phyloP scores from a whole-genome alignment of 495 filamentous ascomycete species.

The Penicillium pancosmium region DNA sequence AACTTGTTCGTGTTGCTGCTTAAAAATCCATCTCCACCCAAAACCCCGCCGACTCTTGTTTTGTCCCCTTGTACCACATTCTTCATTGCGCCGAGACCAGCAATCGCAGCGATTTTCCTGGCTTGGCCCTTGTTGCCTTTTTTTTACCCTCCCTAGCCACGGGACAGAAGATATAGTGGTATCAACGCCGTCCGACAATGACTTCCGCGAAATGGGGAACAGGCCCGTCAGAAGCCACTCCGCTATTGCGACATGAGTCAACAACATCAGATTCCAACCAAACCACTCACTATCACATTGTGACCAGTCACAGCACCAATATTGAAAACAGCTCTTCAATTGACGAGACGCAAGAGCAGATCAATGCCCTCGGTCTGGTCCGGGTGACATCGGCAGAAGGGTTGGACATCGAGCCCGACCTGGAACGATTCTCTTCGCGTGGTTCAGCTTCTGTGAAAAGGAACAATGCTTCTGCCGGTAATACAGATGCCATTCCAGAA shows the following conservation, averaged over 20 bases:
- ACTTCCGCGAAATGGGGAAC: not conserved
- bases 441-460: conserved; percentile 17
- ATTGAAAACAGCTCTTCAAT: conserved; percentile 24
- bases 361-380: conserved; percentile 23
- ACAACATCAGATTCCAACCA: conserved; percentile 6
- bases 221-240: conserved; percentile 21
- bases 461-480: conserved; percentile 14
- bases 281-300: conserved; percentile 12
- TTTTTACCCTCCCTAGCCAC: not conserved
- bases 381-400: conserved; percentile 37
- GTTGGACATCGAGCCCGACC: conserved; percentile 32
- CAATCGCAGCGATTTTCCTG: not conserved
- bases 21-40: conserved; percentile 1
- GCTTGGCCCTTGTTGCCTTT: not conserved
- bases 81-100: not conserved
- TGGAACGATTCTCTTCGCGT: conserved; percentile 30
- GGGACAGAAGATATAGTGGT: not conserved
- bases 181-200: not conserved
- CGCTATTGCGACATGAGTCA: conserved; percentile 19
- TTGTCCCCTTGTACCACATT: not conserved
- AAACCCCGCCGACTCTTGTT: not conserved
- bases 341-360: conserved; percentile 25
- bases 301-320: conserved; percentile 13
- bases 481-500: conserved; percentile 11
- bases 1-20: conserved; percentile 2